Percentiles rank a stretch among this genome's conserved stretches.
Evolutionary conservation across 2,329 filamentous ascomycete species (phyloP).

Genomic region (Aureobasidium melanogenum): DNA sequence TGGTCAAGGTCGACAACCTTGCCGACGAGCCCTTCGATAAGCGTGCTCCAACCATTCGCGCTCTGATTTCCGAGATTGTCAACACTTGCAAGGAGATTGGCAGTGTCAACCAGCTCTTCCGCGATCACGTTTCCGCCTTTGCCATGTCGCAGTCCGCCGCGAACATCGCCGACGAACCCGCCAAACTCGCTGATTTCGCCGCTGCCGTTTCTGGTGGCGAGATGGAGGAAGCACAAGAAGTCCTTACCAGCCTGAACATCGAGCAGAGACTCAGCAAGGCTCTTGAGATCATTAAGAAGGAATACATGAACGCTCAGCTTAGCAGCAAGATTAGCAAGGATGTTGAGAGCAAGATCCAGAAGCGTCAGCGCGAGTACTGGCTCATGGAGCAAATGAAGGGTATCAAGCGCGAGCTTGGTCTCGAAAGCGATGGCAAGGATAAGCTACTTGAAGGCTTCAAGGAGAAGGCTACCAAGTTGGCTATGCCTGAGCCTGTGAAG

Average conservation of each 20-base stretch:
- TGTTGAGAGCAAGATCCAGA: conserved; percentile 94
- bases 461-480: conserved; percentile 84
- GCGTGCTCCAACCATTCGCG: conserved; percentile 79
- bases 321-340: conserved; percentile 98
- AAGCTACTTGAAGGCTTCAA: conserved; percentile 97
- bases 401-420: conserved; percentile 86
- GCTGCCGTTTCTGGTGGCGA: conserved; percentile 94
- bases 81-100: conserved; percentile 98
- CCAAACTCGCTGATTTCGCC: conserved; percentile 92
- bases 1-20: conserved; percentile 93
- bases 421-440: conserved; percentile 96
- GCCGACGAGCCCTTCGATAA: conserved; percentile 81
- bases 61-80: conserved; percentile 93
- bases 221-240: conserved; percentile 83
- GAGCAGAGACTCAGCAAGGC: conserved; percentile 90
- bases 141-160: conserved; percentile 91
- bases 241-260: conserved; percentile 79
- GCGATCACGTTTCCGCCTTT: conserved; percentile 95
- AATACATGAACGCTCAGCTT: conserved; percentile 94
- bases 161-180: conserved; percentile 90
- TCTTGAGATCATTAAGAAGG: conserved; percentile 87
- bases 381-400: conserved; percentile 99
- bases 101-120: conserved; percentile 85
- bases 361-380: conserved; percentile 96
- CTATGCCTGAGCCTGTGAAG: conserved; percentile 93